Base-by-base conservation (phyloP, 768 basidiomycete species). In the Neoboletus magnificus region DNA sequence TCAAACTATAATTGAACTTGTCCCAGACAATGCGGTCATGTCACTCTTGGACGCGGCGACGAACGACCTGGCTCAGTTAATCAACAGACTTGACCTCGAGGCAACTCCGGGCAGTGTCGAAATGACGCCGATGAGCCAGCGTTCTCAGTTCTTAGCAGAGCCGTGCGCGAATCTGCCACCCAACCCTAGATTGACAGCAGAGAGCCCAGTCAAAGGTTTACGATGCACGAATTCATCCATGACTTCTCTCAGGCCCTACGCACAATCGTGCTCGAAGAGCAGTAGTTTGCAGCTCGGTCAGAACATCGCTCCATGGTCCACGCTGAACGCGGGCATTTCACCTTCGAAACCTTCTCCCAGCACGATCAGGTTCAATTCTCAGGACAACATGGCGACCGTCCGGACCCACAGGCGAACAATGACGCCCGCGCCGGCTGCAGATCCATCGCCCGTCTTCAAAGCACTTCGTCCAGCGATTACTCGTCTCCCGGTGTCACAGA, bases 1-100 rank as follows among this genome's bases (percentile, higher is more conserved):
- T 13, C 7, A 4, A 30, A 33, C 12, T 8, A 3, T 43, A 13
- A n/a, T 46, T 64, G 1, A 58, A 7, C 0, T 48, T 9, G n/a
- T 33, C 18, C 2, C 43, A 72, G 62, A 72, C 5, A 56, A 58
- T 81, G 89, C 79, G 57, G 82, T 82, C 15, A 64, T 90, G 1
- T 87, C 84, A 0, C 79, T 89, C 30, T 73, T 91, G n/a, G 86
- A 86, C 58, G 87, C 88, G 0, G 90, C 87, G 0, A 92, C 90
- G 1, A 83, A 89, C 48, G 90, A 92, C 40, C 79, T 93, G 4
- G 90, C 87, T 0, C 82, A 82, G 52, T 74, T 93, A 4, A 89
- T 93, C 67, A 88, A 85, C 58, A 80, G 81, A n/a, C 77, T 93
- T n/a, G 87, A 91, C 60, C 75, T 93, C 4, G 83, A 90, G 65